phyloP scores from a whole-genome alignment of 2,329 filamentous ascomycete genomes.

The Mariannaea elegans region DNA sequence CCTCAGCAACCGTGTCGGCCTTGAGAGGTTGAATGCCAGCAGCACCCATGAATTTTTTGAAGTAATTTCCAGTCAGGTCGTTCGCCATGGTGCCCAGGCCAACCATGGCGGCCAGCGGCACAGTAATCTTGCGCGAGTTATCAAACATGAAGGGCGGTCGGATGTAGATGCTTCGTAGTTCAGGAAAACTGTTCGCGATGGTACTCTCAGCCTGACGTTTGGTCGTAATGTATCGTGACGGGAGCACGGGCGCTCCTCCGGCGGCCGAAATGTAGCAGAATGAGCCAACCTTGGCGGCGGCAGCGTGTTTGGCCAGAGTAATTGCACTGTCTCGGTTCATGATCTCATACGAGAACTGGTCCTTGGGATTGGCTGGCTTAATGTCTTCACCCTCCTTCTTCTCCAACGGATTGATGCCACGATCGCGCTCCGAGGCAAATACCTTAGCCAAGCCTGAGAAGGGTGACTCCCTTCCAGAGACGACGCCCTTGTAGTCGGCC shows the following conservation, averaged over 20 bases:
- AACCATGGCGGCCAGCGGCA: conserved; percentile 83
- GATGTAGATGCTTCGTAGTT: conserved; percentile 82
- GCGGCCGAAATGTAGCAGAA: conserved; percentile 93
- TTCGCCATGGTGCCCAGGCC: conserved; percentile 82
- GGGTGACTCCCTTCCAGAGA: conserved; percentile 86
- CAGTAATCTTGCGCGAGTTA: conserved; percentile 78
- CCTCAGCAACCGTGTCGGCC: conserved; percentile 87
- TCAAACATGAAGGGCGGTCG: conserved; percentile 93
- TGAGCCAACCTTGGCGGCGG: conserved; percentile 67
- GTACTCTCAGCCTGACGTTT: conserved; percentile 89
- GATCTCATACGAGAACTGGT: conserved; percentile 91
- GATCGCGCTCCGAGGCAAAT: conserved; percentile 73
- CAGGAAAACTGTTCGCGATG: conserved; percentile 76
- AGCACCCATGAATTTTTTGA: conserved; percentile 81
- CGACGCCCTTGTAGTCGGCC: conserved; percentile 94
- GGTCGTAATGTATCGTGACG: conserved; percentile 85
- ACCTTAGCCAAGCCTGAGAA: conserved; percentile 79
- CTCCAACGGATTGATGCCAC: conserved; percentile 75
- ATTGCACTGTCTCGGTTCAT: conserved; percentile 96
- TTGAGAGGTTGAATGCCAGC: conserved; percentile 87
- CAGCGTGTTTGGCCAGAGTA: conserved; percentile 80
- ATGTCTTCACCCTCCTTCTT: conserved; percentile 67
- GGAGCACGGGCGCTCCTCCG: conserved; percentile 84
- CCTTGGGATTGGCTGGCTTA: conserved; percentile 71
- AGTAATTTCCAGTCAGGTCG: conserved; percentile 75